A percentile compares a stretch with the other conserved stretches of the same genome.
phyloP scores from a whole-genome alignment of 2,329 filamentous ascomycete species.

The Calycina herbarum region DNA sequence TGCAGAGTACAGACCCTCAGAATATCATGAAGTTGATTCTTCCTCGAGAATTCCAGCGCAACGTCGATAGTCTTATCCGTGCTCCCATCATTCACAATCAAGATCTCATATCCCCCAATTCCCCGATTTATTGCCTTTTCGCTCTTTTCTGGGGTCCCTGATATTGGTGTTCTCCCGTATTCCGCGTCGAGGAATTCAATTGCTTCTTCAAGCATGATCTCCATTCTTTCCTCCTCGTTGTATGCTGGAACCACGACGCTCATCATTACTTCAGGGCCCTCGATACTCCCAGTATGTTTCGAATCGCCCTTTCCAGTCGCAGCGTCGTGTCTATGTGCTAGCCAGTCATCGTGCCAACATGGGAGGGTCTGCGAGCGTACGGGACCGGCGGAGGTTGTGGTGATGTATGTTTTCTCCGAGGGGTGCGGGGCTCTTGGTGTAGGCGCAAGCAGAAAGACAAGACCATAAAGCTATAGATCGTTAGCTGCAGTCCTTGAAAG shows the following conservation, averaged over 20 bases:
- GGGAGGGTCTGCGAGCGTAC: constrained; percentile 62
- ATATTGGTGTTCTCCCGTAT: constrained; percentile 57
- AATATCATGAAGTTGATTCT: constrained; percentile 72
- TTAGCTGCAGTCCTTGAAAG: constrained; percentile 14
- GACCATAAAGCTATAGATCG: constrained; percentile 56
- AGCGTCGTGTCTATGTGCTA: constrained; percentile 57
- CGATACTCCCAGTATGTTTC: constrained; percentile 57
- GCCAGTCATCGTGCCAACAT: constrained; percentile 84
- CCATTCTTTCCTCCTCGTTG: constrained; percentile 85
- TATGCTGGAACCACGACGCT: constrained; percentile 93
- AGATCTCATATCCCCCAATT: constrained; percentile 78
- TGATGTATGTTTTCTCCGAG: constrained; percentile 85
- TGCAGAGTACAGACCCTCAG: constrained; percentile 78
- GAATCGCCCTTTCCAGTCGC: constrained; percentile 36
- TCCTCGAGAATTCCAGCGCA: constrained; percentile 75
- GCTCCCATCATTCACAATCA: constrained; percentile 89
- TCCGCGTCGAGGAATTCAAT: constrained; percentile 79
- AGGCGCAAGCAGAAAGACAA: constrained; percentile 76
- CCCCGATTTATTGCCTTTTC: constrained; percentile 34
- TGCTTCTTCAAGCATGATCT: constrained; percentile 85
- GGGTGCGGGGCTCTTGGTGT: constrained; percentile 70
- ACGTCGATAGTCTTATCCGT: constrained; percentile 78
- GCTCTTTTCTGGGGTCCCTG: constrained; percentile 35
- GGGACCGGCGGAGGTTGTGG: constrained; percentile 65
- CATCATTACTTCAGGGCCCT: constrained; percentile 78